phyloP scores from a whole-genome alignment of 805 yeast species.

The Metschnikowia kunwiensis region DNA sequence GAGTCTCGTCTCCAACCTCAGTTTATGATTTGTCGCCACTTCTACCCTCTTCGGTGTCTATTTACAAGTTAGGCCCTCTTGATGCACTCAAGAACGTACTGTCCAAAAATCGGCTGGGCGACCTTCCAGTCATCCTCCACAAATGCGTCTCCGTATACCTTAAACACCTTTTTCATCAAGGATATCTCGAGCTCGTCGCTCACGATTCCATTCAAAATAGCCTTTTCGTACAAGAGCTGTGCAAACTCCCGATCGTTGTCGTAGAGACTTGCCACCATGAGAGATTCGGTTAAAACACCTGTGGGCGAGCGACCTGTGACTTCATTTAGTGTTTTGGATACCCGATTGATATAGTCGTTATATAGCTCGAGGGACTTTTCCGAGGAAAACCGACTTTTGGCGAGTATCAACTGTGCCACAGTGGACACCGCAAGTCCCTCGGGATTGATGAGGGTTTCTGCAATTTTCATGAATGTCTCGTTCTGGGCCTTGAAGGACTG shows the following conservation, averaged over 20 bases:
- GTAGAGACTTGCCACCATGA: slow-evolving; percentile 42
- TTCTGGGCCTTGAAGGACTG: slow-evolving; percentile 33
- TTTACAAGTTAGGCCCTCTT: too few species aligned
- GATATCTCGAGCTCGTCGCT: slow-evolving; percentile 40
- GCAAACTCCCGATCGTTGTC: slow-evolving; percentile 55
- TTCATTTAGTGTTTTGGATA: slow-evolving; percentile 30
- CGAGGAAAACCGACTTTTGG: slow-evolving; percentile 36
- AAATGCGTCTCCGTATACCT: slow-evolving; percentile 51
- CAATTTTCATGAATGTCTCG: slow-evolving; percentile 30
- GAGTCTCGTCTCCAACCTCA: too few species aligned
- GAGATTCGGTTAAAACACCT: slow-evolving; percentile 46
- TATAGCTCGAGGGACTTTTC: slow-evolving; percentile 42
- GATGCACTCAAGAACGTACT: slow-evolving; percentile 18
- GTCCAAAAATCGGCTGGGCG: slow-evolving; percentile 33
- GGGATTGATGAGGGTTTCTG: slow-evolving; percentile 34
- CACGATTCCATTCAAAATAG: slow-evolving; percentile 34
- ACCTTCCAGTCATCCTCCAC: slow-evolving; percentile 32
- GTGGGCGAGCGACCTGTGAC: slow-evolving; percentile 35
- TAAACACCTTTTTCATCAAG: slow-evolving; percentile 41
- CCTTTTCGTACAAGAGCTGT: slow-evolving; percentile 47
- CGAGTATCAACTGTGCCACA: slow-evolving; percentile 42
- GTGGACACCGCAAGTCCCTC: slow-evolving; percentile 28
- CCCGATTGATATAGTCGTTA: slow-evolving; percentile 43
- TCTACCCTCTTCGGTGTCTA: too few species aligned
- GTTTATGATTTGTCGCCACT: too few species aligned